These are phyloP conservation scores for Cotoneaster glaucophyllus DNA, from an alignment of 306 rosid genomes.

Conservation along the genomic window DNA sequence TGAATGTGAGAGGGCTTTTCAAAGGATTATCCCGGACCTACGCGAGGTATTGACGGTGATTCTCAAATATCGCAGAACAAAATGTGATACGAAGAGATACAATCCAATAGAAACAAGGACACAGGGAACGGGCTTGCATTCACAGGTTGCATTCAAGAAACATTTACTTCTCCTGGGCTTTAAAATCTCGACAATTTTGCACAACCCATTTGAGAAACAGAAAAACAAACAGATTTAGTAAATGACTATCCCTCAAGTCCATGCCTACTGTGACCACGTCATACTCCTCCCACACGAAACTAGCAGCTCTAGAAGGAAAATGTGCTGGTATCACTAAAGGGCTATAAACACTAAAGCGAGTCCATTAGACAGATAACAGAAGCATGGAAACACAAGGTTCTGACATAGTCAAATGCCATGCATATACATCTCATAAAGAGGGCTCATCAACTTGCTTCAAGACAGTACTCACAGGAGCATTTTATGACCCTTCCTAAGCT, in stretches of 20 bases:
- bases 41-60: background rate
- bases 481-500: background rate
- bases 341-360: background rate
- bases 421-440: background rate
- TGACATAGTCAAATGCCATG: background rate
- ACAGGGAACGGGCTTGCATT: background rate
- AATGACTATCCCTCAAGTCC: background rate
- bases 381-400: background rate
- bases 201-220: background rate
- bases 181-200: background rate
- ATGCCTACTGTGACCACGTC: background rate
- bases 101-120: background rate
- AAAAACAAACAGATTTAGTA: background rate
- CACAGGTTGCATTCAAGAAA: background rate
- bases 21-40: background rate
- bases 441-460: background rate
- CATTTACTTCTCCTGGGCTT: background rate
- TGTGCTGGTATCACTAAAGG: background rate
- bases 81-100: background rate
- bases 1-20: background rate
- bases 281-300: background rate
- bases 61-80: background rate
- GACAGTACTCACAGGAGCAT: background rate
- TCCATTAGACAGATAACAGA: background rate
- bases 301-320: background rate